These are phyloP conservation scores for Fraxinus americana DNA, from an alignment of 257 asterid species.

Conservation along the genomic window DNA sequence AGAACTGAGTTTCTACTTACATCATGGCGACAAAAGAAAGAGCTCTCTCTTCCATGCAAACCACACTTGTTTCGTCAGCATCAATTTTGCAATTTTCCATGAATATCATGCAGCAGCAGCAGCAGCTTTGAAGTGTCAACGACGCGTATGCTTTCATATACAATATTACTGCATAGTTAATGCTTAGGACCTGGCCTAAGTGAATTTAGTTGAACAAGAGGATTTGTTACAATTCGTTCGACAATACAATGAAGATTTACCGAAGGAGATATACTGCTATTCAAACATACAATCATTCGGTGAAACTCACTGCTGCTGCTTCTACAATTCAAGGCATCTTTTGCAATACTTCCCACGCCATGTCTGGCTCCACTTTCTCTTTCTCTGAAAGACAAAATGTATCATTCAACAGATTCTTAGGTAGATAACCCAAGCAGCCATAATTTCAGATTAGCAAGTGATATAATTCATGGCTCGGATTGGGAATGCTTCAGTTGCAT, in stretches of 20 bases:
- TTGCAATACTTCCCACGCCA: background rate
- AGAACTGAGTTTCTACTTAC: conserved; percentile 3
- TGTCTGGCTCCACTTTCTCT: background rate
- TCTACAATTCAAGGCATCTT: background rate
- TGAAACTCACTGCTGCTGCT: background rate
- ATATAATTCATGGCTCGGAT: background rate
- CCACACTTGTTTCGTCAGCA: conserved; percentile 1
- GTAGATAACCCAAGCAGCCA: background rate
- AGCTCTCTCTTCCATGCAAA: conserved; percentile 12
- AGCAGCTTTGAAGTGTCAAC: conserved; percentile 56
- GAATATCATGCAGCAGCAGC: conserved; percentile 55
- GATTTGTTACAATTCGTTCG: conserved; percentile 43
- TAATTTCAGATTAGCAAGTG: background rate
- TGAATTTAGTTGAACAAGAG: conserved; percentile 46
- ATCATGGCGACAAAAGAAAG: background rate
- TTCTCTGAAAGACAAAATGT: background rate
- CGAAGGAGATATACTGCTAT: background rate
- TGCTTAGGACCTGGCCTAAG: conserved; percentile 69
- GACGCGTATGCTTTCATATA: conserved; percentile 52
- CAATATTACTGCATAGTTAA: conserved; percentile 40
- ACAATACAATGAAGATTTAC: background rate
- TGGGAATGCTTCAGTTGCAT: background rate
- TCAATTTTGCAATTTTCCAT: conserved; percentile 40
- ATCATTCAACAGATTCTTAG: background rate
- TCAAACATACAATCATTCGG: background rate